phyloP scores from a whole-genome alignment of 371 early-diverging fungal genomes.

The Choanephora cucurbitarum region DNA sequence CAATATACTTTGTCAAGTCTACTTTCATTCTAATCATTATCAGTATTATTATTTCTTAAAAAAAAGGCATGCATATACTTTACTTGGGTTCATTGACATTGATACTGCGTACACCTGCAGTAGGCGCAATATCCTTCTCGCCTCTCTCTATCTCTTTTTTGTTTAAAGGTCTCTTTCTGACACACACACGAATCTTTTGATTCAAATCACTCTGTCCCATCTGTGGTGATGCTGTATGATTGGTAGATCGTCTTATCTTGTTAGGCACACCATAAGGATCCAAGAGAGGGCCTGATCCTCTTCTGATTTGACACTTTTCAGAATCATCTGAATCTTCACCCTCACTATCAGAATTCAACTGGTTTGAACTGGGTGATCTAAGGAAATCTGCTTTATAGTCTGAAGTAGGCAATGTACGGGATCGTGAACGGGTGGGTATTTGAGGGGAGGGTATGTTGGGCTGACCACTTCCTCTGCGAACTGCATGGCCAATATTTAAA shows the following conservation, averaged over 20 bases:
- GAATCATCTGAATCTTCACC: constrained; percentile 24
- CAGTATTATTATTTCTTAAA: too few relatives aligned
- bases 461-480: constrained; percentile 18
- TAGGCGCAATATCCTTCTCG: constrained; percentile 80
- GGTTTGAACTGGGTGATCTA: too few relatives aligned
- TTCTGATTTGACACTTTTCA: constrained; percentile 19
- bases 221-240: constrained; percentile 8
- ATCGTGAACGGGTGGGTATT: constrained; percentile 32
- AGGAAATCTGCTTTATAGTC: not conserved
- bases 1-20: constrained; percentile 92
- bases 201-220: constrained; percentile 44
- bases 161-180: constrained; percentile 90
- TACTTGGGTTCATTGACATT: constrained; percentile 88
- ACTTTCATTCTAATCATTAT: constrained; percentile 80
- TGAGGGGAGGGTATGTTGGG: constrained; percentile 4
- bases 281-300: constrained; percentile 35
- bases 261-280: constrained; percentile 37
- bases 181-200: constrained; percentile 91
- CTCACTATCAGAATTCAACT: constrained; percentile 1
- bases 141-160: constrained; percentile 72
- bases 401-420: constrained; percentile 30
- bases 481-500: not conserved
- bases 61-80: constrained; percentile 10
- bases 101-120: constrained; percentile 65
- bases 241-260: constrained; percentile 8